These are phyloP conservation scores for Claviceps arundinis DNA, from an alignment of 2,329 filamentous ascomycete genomes.

Conservation along the genomic window DNA sequence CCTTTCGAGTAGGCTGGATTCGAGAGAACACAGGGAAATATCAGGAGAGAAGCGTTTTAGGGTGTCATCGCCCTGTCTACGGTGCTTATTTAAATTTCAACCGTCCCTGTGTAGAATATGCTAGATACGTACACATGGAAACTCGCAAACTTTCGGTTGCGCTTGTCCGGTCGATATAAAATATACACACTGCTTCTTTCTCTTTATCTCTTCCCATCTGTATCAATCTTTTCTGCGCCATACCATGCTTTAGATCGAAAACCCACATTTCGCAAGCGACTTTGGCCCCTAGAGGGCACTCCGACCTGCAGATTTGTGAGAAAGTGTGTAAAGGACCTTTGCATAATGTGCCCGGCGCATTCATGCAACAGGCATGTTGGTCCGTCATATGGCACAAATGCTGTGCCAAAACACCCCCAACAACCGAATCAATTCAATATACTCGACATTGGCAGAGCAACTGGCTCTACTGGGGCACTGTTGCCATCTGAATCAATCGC, in stretches of 20 bases:
- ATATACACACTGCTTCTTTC: background rate
- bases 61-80: no score
- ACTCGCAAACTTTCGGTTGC: no score
- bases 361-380: constrained; percentile 1
- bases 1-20: no score
- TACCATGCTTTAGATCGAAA: constrained; percentile 3
- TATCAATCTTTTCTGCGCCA: background rate
- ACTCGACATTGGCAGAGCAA: background rate
- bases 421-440: background rate
- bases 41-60: no score
- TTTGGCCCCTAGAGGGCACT: constrained; percentile 3
- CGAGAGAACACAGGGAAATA: no score
- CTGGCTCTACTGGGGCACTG: constrained; percentile 15
- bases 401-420: background rate
- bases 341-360: constrained; percentile 1
- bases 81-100: no score
- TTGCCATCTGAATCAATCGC: constrained; percentile 38
- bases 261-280: constrained; percentile 1
- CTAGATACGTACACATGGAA: no score
- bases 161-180: no score
- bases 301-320: background rate
- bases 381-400: background rate
- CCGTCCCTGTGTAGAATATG: no score
- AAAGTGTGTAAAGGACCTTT: background rate
- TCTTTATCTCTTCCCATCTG: background rate